phyloP scores from a whole-genome alignment of 2,329 filamentous ascomycete species.

The Trichoderma atrobrunneum region DNA sequence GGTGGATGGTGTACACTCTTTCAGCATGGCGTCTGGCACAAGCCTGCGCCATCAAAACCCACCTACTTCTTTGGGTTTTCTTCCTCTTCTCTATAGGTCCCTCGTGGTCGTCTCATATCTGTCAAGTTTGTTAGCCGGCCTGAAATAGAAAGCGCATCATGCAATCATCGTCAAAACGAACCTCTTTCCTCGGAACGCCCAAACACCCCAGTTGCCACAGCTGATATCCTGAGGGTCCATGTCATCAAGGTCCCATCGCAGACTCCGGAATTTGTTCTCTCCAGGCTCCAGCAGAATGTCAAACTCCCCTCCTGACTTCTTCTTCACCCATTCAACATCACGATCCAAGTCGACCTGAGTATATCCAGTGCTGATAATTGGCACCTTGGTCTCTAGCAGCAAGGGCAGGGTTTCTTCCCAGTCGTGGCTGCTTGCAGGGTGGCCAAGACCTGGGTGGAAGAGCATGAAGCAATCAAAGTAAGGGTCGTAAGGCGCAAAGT shows the following conservation, averaged over 20 bases:
- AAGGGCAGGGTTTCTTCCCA: slow-evolving; percentile 89
- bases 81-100: slow-evolving; percentile 32
- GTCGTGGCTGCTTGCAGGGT: slow-evolving; percentile 88
- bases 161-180: slow-evolving; percentile 42
- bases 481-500: slow-evolving; percentile 92
- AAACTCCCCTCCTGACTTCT: slow-evolving; percentile 84
- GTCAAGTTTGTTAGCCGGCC: slow-evolving; percentile 32
- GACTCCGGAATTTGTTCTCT: slow-evolving; percentile 89
- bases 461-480: slow-evolving; percentile 98
- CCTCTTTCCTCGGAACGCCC: slow-evolving; percentile 97
- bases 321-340: slow-evolving; percentile 84
- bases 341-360: slow-evolving; percentile 93
- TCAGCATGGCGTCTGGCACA: background rate
- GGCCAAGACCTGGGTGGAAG: slow-evolving; percentile 94
- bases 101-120: slow-evolving; percentile 64
- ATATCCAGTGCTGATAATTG: slow-evolving; percentile 92
- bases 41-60: background rate
- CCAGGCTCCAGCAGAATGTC: slow-evolving; percentile 88
- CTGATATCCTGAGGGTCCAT: slow-evolving; percentile 90
- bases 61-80: background rate
- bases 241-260: slow-evolving; percentile 97
- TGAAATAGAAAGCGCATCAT: background rate
- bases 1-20: background rate
- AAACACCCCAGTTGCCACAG: slow-evolving; percentile 95
- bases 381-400: slow-evolving; percentile 91